Base-by-base conservation (phyloP, 805 yeast species). In the Schwanniomyces polymorphus region DNA sequence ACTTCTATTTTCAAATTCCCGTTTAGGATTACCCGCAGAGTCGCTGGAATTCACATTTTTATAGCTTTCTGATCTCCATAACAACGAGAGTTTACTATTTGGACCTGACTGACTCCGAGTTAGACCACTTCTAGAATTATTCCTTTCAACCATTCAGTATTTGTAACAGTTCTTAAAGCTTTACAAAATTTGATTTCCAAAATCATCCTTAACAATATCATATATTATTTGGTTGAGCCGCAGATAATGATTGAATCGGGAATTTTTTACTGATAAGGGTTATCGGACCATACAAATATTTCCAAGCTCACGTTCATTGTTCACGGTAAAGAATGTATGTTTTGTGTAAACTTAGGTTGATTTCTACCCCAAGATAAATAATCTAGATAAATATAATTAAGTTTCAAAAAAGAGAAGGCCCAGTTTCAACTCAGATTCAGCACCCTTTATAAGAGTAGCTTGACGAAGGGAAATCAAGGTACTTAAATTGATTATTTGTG, bases 381-480 rank as follows among this genome's bases (percentile, higher is more conserved):
- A 16, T 31, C 35, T 21, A 23, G 18, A 37, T 37, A 37, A 16
- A 31, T n/a, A 9, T 11, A 18, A 17, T 28, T 33, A 48, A 16
- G 46, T 41, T 26, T 54, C 56, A 52, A 63, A 59, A 46, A 49
- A 51, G 41, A 70, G 51, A 10, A 58, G 49, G 1, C 70, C 68
- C 41, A 72, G 73, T 10, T 58, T 58, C 23, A 80, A 54, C 5
- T 78, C 79, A 34, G 61, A 60, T 14, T 65, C 63, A 3, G 81
- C 80, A 50, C 72, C 70, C 18, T 75, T 75, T 12, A 80, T 61
- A 45, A 80, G 60, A 27, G 70, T 57, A 45, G 57, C 57, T 43
- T 76, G 69, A 35, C 83, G 63, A 35, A 66, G 65, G 35, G 54
- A 53, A 26, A 79, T 75, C 49, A 76, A 67, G 16, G 73, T 64